Evolutionary conservation across 768 basidiomycete species (phyloP).

Genomic region (Suillus subaureus): DNA sequence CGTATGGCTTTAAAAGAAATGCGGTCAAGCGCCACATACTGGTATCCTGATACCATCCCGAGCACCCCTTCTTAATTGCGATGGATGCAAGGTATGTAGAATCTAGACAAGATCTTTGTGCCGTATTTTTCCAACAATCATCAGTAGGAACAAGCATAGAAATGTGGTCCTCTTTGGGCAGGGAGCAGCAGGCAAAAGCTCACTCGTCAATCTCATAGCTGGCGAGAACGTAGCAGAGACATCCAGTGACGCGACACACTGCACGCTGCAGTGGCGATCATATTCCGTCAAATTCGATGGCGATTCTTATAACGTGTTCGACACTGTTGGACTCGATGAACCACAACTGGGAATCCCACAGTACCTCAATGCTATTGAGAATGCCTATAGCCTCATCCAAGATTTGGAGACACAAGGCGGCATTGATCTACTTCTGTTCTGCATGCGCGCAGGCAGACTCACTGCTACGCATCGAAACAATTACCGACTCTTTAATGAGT

Average conservation of each 20-base stretch:
- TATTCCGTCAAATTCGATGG: slow-evolving; percentile 30
- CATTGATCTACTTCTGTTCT: slow-evolving; percentile 41
- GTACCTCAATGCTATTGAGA: slow-evolving; percentile 28
- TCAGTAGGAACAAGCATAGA: slow-evolving; percentile 17
- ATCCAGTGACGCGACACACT: slow-evolving; percentile 33
- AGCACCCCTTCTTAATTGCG: no score
- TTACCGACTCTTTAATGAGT: slow-evolving; percentile 39
- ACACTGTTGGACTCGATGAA: slow-evolving; percentile 28
- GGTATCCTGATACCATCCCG: no score
- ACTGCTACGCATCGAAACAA: slow-evolving; percentile 38
- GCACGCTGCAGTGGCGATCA: slow-evolving; percentile 35
- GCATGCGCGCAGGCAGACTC: slow-evolving; percentile 21
- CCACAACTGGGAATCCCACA: slow-evolving; percentile 28
- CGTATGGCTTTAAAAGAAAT: no score
- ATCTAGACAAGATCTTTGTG: no score
- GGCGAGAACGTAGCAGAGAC: slow-evolving; percentile 24
- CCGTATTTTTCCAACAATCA: not conserved
- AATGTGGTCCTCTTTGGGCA: slow-evolving; percentile 46
- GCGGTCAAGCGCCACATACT: no score
- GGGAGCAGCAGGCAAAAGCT: slow-evolving; percentile 38
- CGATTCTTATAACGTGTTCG: slow-evolving; percentile 14
- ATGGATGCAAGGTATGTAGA: no score
- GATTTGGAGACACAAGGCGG: slow-evolving; percentile 34
- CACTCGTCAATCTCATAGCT: slow-evolving; percentile 12
- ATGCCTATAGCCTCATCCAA: slow-evolving; percentile 36